phyloP scores from a whole-genome alignment of 1,139 yeast species.

The Hyphopichia wangnamkhiaoensis region DNA sequence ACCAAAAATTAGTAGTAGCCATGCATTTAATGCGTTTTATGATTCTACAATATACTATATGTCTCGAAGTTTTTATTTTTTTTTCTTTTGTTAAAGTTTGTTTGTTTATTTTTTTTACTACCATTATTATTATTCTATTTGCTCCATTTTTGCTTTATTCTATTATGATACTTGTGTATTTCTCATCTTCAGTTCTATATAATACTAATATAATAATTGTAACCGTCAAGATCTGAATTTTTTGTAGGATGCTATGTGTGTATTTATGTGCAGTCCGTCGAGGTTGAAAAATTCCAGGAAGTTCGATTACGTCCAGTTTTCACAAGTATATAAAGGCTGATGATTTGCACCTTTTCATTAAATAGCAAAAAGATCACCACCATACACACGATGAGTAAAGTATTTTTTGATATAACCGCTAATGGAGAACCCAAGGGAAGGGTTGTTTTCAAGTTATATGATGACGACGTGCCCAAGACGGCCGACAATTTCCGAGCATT shows the following conservation, averaged over 20 bases:
- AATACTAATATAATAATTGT: no score
- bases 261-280: background rate
- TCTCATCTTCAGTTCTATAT: background rate
- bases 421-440: conserved; percentile 70
- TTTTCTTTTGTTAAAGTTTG: no score
- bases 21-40: background rate
- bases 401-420: conserved; percentile 73
- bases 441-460: conserved; percentile 71
- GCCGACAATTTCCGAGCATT: conserved; percentile 90
- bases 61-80: no score
- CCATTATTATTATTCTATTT: no score
- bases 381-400: conserved; percentile 41
- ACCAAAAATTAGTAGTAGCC: conserved; percentile 10
- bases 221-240: no score
- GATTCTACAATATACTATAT: background rate
- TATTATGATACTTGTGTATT: background rate
- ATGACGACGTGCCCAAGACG: conserved; percentile 86
- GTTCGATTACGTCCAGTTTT: background rate
- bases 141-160: background rate
- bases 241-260: no score
- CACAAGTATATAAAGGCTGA: no score
- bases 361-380: no score
- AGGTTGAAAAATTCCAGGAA: background rate
- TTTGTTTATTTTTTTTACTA: no score
- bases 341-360: no score